Conservation (phyloP, 129 eudicot species). For the Rutidosis leptorrhynchoides region DNA sequence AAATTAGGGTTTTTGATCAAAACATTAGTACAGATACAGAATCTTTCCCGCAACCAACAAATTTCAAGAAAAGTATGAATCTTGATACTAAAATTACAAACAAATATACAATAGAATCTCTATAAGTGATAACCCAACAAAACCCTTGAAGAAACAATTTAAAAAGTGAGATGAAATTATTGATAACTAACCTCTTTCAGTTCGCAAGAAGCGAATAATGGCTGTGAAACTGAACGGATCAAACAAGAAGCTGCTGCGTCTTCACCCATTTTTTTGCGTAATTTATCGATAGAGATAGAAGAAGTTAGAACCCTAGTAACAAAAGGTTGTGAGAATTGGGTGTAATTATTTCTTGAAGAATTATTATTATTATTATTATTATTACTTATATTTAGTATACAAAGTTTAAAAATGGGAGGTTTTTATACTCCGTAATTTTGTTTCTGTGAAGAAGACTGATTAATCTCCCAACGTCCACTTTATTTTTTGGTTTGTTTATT, state of each 20-base stretch:
- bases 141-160: background rate
- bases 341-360: no score
- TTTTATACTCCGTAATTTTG: background rate
- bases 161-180: background rate
- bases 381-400: no score
- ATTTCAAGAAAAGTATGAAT: background rate
- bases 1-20: background rate
- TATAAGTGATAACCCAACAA: constrained; percentile 7
- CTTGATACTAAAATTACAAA: background rate
- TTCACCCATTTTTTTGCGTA: constrained; percentile 54
- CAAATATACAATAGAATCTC: background rate
- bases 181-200: constrained; percentile 50
- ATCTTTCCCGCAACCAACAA: background rate
- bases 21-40: no score
- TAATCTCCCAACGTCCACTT: constrained; percentile 46
- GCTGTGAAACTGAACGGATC: constrained; percentile 64
- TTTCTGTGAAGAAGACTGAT: constrained; percentile 10
- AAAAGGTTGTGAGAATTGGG: background rate
- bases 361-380: no score
- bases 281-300: constrained; percentile 21
- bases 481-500: constrained; percentile 13
- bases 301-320: constrained; percentile 20
- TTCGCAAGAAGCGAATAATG: constrained; percentile 51
- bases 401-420: background rate
- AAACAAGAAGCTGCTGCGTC: constrained; percentile 49